These are phyloP conservation scores for Spergularia azorica DNA, from an alignment of 179 eudicot genomes.

Conservation along the genomic window DNA sequence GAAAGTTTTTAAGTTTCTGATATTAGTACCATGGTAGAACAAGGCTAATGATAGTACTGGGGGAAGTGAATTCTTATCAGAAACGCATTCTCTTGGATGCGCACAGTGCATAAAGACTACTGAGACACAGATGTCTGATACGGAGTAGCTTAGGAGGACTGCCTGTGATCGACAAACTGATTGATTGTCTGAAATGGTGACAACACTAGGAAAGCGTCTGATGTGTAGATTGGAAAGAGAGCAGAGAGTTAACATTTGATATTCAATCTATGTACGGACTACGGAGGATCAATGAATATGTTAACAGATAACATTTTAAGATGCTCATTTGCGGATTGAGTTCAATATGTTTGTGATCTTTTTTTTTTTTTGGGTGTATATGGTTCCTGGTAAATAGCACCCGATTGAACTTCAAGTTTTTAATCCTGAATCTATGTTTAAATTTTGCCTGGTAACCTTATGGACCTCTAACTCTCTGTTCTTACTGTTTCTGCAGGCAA, in stretches of 20 bases:
- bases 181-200: neutral
- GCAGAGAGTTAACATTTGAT: neutral
- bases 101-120: neutral
- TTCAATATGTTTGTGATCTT: neutral
- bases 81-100: neutral
- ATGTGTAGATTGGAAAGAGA: neutral
- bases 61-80: too few relatives aligned
- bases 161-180: neutral
- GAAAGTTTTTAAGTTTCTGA: too few relatives aligned
- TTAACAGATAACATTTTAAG: too few relatives aligned
- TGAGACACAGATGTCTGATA: neutral
- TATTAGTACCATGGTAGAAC: too few relatives aligned
- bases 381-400: neutral
- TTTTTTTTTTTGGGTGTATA: neutral
- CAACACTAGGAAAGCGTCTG: neutral
- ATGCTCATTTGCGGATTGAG: neutral
- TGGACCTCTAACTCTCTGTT: neutral
- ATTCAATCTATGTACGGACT: neutral
- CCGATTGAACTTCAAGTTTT: too few relatives aligned
- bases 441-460: neutral
- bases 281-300: neutral
- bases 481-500: constrained; percentile 51
- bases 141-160: neutral
- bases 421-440: neutral
- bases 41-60: too few relatives aligned